Evolutionary conservation across 108 stramenopile species (phyloP).

Genomic region (Conticribra weissflogii): DNA sequence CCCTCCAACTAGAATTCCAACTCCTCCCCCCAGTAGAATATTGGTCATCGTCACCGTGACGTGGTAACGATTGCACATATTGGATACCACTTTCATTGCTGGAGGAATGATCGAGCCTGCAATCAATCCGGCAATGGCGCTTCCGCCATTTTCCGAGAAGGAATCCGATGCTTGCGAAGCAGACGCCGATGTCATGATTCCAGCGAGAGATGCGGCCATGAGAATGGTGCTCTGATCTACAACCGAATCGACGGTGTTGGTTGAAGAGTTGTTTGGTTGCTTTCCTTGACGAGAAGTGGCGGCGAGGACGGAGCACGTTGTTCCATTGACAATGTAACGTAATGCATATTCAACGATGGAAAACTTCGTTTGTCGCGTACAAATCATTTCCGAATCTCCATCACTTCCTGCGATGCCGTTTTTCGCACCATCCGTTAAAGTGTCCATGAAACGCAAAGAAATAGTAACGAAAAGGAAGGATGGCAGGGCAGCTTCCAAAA

Average conservation of each 20-base stretch:
- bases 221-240: slow-evolving; percentile 31
- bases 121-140: slow-evolving; percentile 58
- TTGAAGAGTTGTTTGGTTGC: no score
- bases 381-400: slow-evolving; percentile 3
- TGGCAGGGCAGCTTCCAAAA: slow-evolving; percentile 63
- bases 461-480: slow-evolving; percentile 62
- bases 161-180: slow-evolving; percentile 27
- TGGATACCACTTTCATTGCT: slow-evolving; percentile 21
- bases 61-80: slow-evolving; percentile 42
- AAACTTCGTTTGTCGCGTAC: neutral
- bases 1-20: slow-evolving; percentile 53
- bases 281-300: slow-evolving; percentile 17
- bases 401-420: slow-evolving; percentile 2
- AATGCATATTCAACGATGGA: slow-evolving; percentile 9
- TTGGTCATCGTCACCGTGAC: slow-evolving; percentile 77
- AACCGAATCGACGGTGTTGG: neutral
- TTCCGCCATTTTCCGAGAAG: slow-evolving; percentile 6
- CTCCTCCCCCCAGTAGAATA: slow-evolving; percentile 56
- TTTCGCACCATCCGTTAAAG: no score
- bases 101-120: slow-evolving; percentile 50
- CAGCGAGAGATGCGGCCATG: slow-evolving; percentile 23
- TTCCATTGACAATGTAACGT: slow-evolving; percentile 21
- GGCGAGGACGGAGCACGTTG: slow-evolving; percentile 25
- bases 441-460: slow-evolving; percentile 19
- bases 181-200: slow-evolving; percentile 48